Base-by-base conservation (phyloP, 768 basidiomycete species). In the Tephrocybe sp. region DNA sequence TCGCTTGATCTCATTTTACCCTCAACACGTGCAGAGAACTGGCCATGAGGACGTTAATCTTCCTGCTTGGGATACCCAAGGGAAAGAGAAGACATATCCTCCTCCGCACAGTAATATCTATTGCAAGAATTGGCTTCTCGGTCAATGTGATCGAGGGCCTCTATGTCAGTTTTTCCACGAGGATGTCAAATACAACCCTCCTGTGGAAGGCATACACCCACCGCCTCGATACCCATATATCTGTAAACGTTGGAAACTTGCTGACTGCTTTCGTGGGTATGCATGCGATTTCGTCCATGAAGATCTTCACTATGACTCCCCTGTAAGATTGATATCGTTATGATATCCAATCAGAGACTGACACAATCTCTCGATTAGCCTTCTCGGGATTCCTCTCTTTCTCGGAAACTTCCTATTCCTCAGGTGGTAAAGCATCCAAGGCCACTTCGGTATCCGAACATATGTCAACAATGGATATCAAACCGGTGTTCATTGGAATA, bases 401-500 rank as follows among this genome's bases (percentile, higher is more conserved):
- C 4, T 7, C 43, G 5, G 17, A 36, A 11, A 38, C 30, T 14
- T 3, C 26, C 42, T 20, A 12, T 12, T 40, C 14, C 4, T 0
- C 23, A 31, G 31, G 33, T 4, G 7, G 10, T 35, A 12, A 54
- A 43, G 35, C 60, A 53, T 51, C 55, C 58, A 10, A 26, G 26
- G 26, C 60, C 45, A 8, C 65, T 63, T 0, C 59, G 13, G 11
- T 53, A 34, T 39, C n/a, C 44, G 1, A 56, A 62, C 42, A 51
- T 52, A 43, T 67, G 72, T 55, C 48, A 55, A 52, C 51, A 59
- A 53, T 69, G 72, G 71, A 60, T 74, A 55, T 62, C 62, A 46
- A 49, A 68, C 58, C 14, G 50, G 7, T 69, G 68, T 48, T 4
- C 9, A 0, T 22, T 33, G 1, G 64, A 62, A 1, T 67, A 64